Evolutionary conservation across 2,329 filamentous ascomycete species (phyloP).

Genomic region (Macrophomina tecta): DNA sequence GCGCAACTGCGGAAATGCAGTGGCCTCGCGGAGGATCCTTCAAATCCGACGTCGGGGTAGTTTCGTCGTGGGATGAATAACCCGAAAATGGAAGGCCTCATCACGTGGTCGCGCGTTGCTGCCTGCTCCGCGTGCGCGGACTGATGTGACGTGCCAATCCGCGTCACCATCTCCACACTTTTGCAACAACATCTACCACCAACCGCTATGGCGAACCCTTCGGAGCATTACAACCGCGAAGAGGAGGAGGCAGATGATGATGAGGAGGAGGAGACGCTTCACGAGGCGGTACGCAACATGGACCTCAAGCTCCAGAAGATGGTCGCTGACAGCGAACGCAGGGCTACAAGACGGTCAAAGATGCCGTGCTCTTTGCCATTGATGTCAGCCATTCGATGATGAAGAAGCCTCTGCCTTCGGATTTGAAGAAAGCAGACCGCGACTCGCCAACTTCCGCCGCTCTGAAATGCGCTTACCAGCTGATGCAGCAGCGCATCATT

Average conservation of each 20-base stretch:
- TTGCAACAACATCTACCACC: not conserved
- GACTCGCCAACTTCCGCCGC: constrained; percentile 83
- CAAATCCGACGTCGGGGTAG: too few species aligned
- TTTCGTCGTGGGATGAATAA: too few species aligned
- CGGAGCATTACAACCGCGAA: constrained; percentile 21
- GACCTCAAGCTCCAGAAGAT: not conserved
- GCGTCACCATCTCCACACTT: constrained; percentile 1
- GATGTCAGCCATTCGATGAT: constrained; percentile 91
- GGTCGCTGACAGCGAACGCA: constrained; percentile 43
- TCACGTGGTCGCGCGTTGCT: constrained; percentile 17
- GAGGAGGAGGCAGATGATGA: constrained; percentile 25
- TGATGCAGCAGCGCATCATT: constrained; percentile 99
- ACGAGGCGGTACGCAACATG: constrained; percentile 25
- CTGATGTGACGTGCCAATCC: constrained; percentile 9
- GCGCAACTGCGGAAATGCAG: not conserved
- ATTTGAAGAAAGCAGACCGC: constrained; percentile 73
- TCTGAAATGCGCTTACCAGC: constrained; percentile 88
- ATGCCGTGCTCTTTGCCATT: constrained; percentile 97
- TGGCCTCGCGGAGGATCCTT: not conserved
- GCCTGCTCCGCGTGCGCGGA: constrained; percentile 6
- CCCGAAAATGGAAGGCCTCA: not conserved
- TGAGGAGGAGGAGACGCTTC: constrained; percentile 26
- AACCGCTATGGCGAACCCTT: constrained; percentile 11
- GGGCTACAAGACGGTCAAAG: constrained; percentile 91
- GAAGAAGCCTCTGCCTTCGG: constrained; percentile 64